Conservation (phyloP, 2,329 filamentous ascomycete genomes). For the Stagonosporopsis chrysanthemi region DNA sequence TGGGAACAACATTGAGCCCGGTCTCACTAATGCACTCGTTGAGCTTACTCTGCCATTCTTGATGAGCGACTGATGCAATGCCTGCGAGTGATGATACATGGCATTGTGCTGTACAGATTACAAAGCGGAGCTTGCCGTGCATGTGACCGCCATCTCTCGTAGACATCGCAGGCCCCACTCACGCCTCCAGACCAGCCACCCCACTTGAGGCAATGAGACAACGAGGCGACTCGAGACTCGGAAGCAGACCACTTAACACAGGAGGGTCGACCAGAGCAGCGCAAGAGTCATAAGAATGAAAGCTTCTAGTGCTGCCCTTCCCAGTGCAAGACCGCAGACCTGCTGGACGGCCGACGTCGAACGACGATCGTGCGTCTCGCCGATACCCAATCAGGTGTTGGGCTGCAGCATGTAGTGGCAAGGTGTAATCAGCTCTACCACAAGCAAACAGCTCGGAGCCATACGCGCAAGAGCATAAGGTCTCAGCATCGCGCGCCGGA, state of each 20-base stretch:
- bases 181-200: constrained; percentile 11
- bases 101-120: background rate
- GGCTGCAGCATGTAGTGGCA: constrained; percentile 11
- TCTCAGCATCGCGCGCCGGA: constrained; percentile 9
- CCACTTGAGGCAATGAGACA: constrained; percentile 4
- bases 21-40: constrained; percentile 17
- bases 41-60: background rate
- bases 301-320: constrained; percentile 1
- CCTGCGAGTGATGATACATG: too few species aligned
- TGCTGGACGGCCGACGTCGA: constrained; percentile 4
- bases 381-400: constrained; percentile 19
- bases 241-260: background rate
- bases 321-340: background rate
- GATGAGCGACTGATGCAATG: too few species aligned
- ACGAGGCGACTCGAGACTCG: background rate
- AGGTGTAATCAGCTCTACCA: constrained; percentile 1
- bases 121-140: constrained; percentile 10
- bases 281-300: too few species aligned
- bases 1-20: constrained; percentile 11
- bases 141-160: constrained; percentile 15
- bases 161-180: constrained; percentile 12
- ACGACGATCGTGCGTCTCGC: constrained; percentile 14
- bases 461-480: background rate
- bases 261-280: background rate
- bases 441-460: background rate